Evolutionary conservation across 768 basidiomycete species (phyloP).

Genomic region (Boletus rubropictus): DNA sequence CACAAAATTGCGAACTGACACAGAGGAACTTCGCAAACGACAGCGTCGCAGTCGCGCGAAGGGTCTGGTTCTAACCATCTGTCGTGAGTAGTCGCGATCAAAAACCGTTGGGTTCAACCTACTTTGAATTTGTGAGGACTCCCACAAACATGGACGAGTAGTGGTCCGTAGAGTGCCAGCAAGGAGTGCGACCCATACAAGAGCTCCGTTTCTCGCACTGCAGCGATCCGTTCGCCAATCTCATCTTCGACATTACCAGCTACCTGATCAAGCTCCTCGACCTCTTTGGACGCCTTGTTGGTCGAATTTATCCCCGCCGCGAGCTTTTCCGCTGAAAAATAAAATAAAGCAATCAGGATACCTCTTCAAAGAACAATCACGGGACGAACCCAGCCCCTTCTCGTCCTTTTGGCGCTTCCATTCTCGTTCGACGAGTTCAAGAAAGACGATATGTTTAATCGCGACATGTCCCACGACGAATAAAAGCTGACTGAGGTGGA

Average conservation of each 20-base stretch:
- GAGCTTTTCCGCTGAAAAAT: slow-evolving; percentile 52
- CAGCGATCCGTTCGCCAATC: slow-evolving; percentile 87
- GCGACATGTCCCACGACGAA: slow-evolving; percentile 96
- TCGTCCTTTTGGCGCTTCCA: slow-evolving; percentile 96
- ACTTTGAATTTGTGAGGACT: slow-evolving; percentile 91
- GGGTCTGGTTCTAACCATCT: slow-evolving; percentile 62
- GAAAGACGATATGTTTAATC: slow-evolving; percentile 94
- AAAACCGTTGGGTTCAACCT: neutral
- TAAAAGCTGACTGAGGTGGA: slow-evolving; percentile 86
- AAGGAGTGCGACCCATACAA: slow-evolving; percentile 79
- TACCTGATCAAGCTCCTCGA: slow-evolving; percentile 93
- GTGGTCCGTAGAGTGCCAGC: slow-evolving; percentile 79
- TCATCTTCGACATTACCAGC: slow-evolving; percentile 98
- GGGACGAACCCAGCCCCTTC: slow-evolving; percentile 60
- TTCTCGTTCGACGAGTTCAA: slow-evolving; percentile 93
- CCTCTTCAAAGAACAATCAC: neutral
- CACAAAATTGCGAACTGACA: slow-evolving; percentile 91
- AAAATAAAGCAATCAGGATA: neutral
- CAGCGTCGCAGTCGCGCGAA: slow-evolving; percentile 82
- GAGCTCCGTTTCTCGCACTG: slow-evolving; percentile 79
- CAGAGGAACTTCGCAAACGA: slow-evolving; percentile 96
- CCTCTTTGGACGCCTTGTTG: slow-evolving; percentile 45
- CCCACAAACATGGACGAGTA: slow-evolving; percentile 86
- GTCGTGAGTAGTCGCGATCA: slow-evolving; percentile 5
- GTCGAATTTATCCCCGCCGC: slow-evolving; percentile 35